Evolutionary conservation across 768 basidiomycete genomes (phyloP).

Genomic region (Arthromyces matolae): DNA sequence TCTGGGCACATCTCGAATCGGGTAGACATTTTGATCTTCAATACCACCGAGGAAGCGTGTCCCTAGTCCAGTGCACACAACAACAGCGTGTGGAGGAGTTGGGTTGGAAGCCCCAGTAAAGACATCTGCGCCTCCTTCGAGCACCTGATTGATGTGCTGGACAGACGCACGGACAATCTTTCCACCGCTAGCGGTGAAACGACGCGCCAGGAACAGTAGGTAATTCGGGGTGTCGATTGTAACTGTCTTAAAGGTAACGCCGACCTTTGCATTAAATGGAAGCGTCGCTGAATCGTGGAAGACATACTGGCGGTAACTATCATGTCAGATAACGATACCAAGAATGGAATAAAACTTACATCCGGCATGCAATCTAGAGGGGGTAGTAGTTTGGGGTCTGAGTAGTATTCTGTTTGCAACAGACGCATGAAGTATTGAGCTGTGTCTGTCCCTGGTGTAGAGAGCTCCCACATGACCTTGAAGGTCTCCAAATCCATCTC

Average conservation of each 20-base stretch:
- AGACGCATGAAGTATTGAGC: constrained; percentile 65
- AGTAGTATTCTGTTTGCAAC: constrained; percentile 58
- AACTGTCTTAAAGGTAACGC: constrained; percentile 61
- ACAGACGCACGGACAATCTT: constrained; percentile 52
- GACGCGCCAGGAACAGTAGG: constrained; percentile 63
- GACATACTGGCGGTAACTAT: constrained; percentile 30
- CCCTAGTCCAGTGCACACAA: constrained; percentile 73
- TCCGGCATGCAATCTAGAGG: constrained; percentile 52
- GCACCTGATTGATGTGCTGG: constrained; percentile 66
- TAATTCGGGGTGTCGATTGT: constrained; percentile 71
- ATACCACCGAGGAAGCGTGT: constrained; percentile 76
- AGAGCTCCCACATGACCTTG: constrained; percentile 70
- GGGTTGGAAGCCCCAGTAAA: constrained; percentile 21
- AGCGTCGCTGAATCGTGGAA: constrained; percentile 31
- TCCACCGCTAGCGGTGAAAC: constrained; percentile 66
- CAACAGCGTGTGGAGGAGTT: constrained; percentile 47
- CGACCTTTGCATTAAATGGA: constrained; percentile 31
- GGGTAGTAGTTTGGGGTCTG: constrained; percentile 33
- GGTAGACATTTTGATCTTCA: constrained; percentile 70
- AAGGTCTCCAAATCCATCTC: constrained; percentile 74
- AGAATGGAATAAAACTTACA: constrained; percentile 28
- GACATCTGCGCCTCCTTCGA: constrained; percentile 54
- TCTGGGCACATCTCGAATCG: constrained; percentile 65
- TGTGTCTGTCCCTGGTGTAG: constrained; percentile 49
- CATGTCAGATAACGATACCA: neutral